These are phyloP conservation scores for Debaryomycetaceae sp. DNA, from an alignment of 1,139 yeast species.

Conservation along the genomic window DNA sequence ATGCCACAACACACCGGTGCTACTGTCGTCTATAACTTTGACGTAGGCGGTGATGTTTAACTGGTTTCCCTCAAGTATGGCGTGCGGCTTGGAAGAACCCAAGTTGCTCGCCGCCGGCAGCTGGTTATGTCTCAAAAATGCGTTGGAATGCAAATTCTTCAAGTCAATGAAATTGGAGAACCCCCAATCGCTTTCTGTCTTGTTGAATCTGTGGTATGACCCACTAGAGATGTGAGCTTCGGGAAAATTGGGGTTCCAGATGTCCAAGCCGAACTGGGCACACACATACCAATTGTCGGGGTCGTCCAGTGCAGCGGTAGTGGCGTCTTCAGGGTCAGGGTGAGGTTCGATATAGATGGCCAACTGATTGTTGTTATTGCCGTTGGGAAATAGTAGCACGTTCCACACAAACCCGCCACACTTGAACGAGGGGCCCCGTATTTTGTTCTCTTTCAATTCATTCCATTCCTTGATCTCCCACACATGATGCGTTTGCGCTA, in stretches of 20 bases:
- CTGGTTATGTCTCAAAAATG: slow-evolving; percentile 4
- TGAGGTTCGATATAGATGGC: slow-evolving; percentile 66
- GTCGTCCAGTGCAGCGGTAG: slow-evolving; percentile 11
- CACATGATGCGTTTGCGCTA: slow-evolving; percentile 44
- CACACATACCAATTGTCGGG: slow-evolving; percentile 71
- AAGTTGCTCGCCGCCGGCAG: slow-evolving; percentile 1
- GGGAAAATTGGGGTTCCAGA: slow-evolving; percentile 79
- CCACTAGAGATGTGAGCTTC: slow-evolving; percentile 54
- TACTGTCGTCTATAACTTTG: slow-evolving; percentile 72
- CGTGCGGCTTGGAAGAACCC: slow-evolving; percentile 11
- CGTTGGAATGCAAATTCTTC: slow-evolving; percentile 32
- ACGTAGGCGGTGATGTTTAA: slow-evolving; percentile 75
- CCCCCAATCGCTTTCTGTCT: slow-evolving; percentile 92
- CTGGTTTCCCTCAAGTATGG: slow-evolving; percentile 51
- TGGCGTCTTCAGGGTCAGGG: slow-evolving; percentile 25
- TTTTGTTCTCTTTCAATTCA: slow-evolving; percentile 45
- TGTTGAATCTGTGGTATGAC: slow-evolving; percentile 78
- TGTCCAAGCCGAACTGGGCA: slow-evolving; percentile 82
- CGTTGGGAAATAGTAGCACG: slow-evolving; percentile 72
- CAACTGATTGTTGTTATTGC: slow-evolving; percentile 47
- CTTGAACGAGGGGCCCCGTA: slow-evolving; percentile 48
- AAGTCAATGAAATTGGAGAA: slow-evolving; percentile 72
- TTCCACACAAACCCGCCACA: slow-evolving; percentile 76
- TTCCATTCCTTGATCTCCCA: slow-evolving; percentile 78
- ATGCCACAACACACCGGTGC: slow-evolving; percentile 94